Base-by-base conservation (phyloP, 2,329 filamentous ascomycete species). In the Ascochyta pisi region DNA sequence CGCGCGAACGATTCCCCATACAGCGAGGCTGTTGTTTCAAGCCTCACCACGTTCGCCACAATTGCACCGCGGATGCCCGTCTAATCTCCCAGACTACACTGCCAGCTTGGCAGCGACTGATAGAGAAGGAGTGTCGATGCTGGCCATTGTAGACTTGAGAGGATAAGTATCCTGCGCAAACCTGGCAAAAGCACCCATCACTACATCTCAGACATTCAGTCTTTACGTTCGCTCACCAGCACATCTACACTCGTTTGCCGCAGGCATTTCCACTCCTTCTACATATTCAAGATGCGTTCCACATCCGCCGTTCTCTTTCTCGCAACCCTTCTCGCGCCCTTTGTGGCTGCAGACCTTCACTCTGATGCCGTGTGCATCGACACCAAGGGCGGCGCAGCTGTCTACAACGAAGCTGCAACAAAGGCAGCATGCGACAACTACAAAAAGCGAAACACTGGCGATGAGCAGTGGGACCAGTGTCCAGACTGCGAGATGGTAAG, bases 401-500 rank as follows among this genome's bases (percentile, higher is more conserved):
- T 69, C 6, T 69, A 68, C 63, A 66, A 67, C 57, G 54, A 57
- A 19, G 65, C 46, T 6, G 63, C 63, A 26, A 71, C 68, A n/a
- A 45, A 31, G 12, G 52, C 57, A 24, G 58, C 66, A 9, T 71
- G 68, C 43, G 46, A 33, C 4, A 54, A 59, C 37, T 70, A 71
- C 57, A 27, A 45, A 22, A 50, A 35, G n/a, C 64, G 69, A 19
- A 69, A 73, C 47, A 71, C 64, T 12, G 69, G 69, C 26, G 15
- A 29, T 34, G 41, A 70, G 31, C 60, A 64, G 19, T 71, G 68
- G 68, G 64, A 71, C 44, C 47, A 46, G 2, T 73, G 69, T 50
- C 65, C 68, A 6, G 69, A 73, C 43, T 73, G 69, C 53, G 45
- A 40, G 3, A 62, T 69, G 50, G 68, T 67, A 57, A 62, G 56